These are phyloP conservation scores for Neonectria hederae DNA, from an alignment of 2,329 filamentous ascomycete species.

Conservation along the genomic window DNA sequence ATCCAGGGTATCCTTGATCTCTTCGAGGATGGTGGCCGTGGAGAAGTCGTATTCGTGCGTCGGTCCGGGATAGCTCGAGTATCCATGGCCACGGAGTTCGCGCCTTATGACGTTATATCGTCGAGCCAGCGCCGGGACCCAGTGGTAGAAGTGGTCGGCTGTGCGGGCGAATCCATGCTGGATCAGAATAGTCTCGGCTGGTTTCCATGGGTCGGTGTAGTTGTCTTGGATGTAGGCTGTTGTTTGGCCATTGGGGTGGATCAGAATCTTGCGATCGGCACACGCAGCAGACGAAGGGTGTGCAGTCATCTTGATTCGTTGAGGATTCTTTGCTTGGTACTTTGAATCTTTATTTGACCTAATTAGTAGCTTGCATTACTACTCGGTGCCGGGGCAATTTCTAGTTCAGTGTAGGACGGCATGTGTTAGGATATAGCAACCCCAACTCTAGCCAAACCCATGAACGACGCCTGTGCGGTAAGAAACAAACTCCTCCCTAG, in stretches of 20 bases:
- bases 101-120: conserved; percentile 18
- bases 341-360: background rate
- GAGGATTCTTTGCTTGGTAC: too few species aligned
- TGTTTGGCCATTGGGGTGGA: conserved; percentile 17
- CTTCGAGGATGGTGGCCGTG: conserved; percentile 6
- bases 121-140: conserved; percentile 11
- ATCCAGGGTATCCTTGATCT: conserved; percentile 22
- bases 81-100: conserved; percentile 21
- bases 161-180: conserved; percentile 18
- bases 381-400: too few species aligned
- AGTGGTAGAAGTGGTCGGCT: conserved; percentile 24
- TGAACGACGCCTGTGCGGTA: too few species aligned
- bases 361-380: too few species aligned
- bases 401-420: too few species aligned
- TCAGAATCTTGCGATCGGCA: background rate
- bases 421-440: too few species aligned
- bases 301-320: background rate
- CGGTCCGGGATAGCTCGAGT: conserved; percentile 8
- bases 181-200: conserved; percentile 15
- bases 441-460: too few species aligned
- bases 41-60: conserved; percentile 16
- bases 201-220: conserved; percentile 18
- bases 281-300: background rate
- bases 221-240: conserved; percentile 20
- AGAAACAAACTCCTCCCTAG: too few species aligned